A percentile compares a stretch with the other conserved stretches of the same genome.
Evolutionary conservation across 805 yeast species (phyloP).

Genomic region (Lipomyces oligophaga): DNA sequence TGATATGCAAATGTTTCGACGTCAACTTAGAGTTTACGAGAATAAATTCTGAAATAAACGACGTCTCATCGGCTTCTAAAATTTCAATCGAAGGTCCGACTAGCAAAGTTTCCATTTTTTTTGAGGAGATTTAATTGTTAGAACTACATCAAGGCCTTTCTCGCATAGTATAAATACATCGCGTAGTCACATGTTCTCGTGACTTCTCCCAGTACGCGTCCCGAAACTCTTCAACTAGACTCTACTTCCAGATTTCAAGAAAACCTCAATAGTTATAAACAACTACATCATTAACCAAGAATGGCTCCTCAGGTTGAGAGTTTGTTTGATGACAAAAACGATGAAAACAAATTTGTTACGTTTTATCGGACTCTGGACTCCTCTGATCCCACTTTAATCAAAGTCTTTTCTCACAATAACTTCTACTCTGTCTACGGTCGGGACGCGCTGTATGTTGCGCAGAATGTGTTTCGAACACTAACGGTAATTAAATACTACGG

Average conservation of each 20-base stretch:
- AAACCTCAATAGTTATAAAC: background rate
- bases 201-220: background rate
- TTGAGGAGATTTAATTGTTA: background rate
- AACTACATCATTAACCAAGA: background rate
- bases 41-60: slow-evolving; percentile 20
- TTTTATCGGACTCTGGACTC: slow-evolving; percentile 28
- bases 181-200: background rate
- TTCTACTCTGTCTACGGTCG: slow-evolving; percentile 70
- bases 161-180: no score
- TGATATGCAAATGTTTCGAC: background rate
- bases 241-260: background rate
- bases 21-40: slow-evolving; percentile 2
- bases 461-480: slow-evolving; percentile 73
- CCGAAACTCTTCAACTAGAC: background rate
- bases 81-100: slow-evolving; percentile 11
- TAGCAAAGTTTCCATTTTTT: background rate
- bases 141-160: no score
- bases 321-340: slow-evolving; percentile 49
- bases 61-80: slow-evolving; percentile 9
- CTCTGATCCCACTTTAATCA: slow-evolving; percentile 13
- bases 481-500: slow-evolving; percentile 63
- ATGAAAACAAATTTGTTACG: slow-evolving; percentile 40
- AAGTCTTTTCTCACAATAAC: slow-evolving; percentile 41
- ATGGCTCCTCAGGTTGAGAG: background rate
- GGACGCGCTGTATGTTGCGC: slow-evolving; percentile 82